Evolutionary conservation across 2,329 filamentous ascomycete genomes (phyloP), one percentile per base, ranked within the genome.

Genomic region (Passalora sequoiae): DNA sequence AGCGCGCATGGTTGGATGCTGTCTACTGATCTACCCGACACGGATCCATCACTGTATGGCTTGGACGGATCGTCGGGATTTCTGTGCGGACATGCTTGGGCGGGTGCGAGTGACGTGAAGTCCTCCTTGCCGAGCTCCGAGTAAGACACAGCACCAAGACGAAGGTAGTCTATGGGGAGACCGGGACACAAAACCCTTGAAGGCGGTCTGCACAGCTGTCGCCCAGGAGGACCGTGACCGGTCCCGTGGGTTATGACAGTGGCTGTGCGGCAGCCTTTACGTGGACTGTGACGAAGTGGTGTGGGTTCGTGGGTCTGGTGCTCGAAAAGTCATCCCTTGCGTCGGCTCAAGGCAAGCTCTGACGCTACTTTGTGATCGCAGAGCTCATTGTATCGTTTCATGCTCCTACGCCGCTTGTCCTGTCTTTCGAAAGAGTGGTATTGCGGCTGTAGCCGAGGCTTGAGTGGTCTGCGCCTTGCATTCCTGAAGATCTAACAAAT

Each of bases 301-400:
- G 31, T 5, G 13, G 31, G 33, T 4, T 17, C 24, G 12, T 20
- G 20, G 33, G 6, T 8, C 15, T 33, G 30, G 19, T 17, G 31
- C n/a, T 17, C 10, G 4, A 17, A 13, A 6, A 20, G 33, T 21
- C 17, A 20, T 4, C 33, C 33, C 32, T 36, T 36, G 33, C 33
- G 20, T 36, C 33, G 33, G 33, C 33, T 13, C 20, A 36, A n/a
- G 33, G 19, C 15, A 12, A 27, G 12, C 24, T 27, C 24, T 27
- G 6, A 24, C 20, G 33, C 33, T 36, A 21, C 33, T 24, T 36
- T 6, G 20, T 10, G n/a, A 17, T 20, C n/a, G 32, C 32, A 27
- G n/a, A n/a, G n/a, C n/a, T n/a, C n/a, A n/a, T n/a, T 31, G 30
- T 10, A 19, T 33, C 7, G 33, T 36, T 36, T 24, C 19, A 36